These are phyloP conservation scores for Quercus alba DNA, from an alignment of 306 rosid species.

Conservation along the genomic window DNA sequence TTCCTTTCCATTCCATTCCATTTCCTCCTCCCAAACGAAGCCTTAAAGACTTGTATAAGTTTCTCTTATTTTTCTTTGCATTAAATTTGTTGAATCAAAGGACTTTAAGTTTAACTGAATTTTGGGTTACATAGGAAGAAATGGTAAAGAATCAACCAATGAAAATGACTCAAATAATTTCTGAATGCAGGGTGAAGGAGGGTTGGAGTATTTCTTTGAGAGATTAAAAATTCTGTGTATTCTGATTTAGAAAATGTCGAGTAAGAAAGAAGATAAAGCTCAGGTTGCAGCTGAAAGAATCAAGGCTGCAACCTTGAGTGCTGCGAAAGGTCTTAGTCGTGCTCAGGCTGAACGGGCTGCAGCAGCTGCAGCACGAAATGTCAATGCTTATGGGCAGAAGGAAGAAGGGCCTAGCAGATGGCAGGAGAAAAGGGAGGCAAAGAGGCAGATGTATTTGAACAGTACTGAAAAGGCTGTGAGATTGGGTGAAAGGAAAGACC, in stretches of 20 bases:
- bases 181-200: slow-evolving; percentile 12
- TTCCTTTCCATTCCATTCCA: no score
- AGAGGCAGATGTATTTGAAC: slow-evolving; percentile 98
- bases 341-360: slow-evolving; percentile 99
- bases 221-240: background rate
- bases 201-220: background rate
- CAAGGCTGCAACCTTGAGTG: slow-evolving; percentile 90
- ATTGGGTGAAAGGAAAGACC: slow-evolving; percentile 90
- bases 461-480: slow-evolving; percentile 96
- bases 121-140: background rate
- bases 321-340: slow-evolving; percentile 96
- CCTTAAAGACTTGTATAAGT: no score
- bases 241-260: slow-evolving; percentile 56
- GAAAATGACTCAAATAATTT: background rate
- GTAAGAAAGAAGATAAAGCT: slow-evolving; percentile 95
- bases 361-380: slow-evolving; percentile 89
- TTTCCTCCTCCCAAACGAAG: no score
- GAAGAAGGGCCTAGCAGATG: slow-evolving; percentile 99
- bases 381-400: slow-evolving; percentile 98
- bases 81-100: no score
- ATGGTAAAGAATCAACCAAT: background rate
- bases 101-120: no score
- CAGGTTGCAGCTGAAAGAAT: slow-evolving; percentile 96
- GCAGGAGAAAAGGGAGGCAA: slow-evolving; percentile 99
- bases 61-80: no score